These are phyloP conservation scores for Theileria sp. DNA, from an alignment of 169 alveolate species.

Conservation along the genomic window DNA sequence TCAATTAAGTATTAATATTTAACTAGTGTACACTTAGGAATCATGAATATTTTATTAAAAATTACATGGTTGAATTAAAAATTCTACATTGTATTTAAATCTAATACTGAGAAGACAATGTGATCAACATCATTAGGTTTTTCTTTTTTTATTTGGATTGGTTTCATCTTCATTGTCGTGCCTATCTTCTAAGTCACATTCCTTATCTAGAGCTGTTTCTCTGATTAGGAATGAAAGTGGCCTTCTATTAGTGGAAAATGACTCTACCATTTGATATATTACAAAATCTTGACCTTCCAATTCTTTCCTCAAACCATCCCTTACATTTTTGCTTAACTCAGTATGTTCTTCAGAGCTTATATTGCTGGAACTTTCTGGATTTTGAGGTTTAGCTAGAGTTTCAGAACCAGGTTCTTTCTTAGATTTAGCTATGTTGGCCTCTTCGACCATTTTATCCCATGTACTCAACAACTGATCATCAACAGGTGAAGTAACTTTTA, in stretches of 20 bases:
- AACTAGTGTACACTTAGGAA: not conserved
- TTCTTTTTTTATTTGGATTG: not conserved
- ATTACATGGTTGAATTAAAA: conserved; percentile 2
- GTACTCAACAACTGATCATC: conserved; percentile 34
- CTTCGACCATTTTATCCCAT: conserved; percentile 26
- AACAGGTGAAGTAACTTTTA: conserved; percentile 22
- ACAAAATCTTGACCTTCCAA: conserved; percentile 30
- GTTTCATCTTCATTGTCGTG: not conserved
- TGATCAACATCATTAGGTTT: not conserved
- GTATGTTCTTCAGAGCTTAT: not conserved
- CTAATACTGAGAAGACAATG: not conserved
- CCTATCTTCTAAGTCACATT: not conserved
- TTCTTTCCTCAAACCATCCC: conserved; percentile 2
- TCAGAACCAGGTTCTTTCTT: conserved; percentile 16
- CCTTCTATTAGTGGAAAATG: conserved; percentile 57
- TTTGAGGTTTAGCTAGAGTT: not conserved
- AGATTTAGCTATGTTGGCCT: not conserved
- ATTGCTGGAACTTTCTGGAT: not conserved
- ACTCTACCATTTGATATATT: conserved; percentile 50
- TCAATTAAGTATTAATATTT: conserved; percentile 2
- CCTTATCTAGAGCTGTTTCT: not conserved
- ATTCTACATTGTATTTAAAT: not conserved
- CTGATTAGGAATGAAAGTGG: conserved; percentile 40
- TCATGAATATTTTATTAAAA: not conserved
- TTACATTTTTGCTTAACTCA: not conserved